phyloP scores from a whole-genome alignment of 306 rosid genomes.

The Acmispon strigosus region DNA sequence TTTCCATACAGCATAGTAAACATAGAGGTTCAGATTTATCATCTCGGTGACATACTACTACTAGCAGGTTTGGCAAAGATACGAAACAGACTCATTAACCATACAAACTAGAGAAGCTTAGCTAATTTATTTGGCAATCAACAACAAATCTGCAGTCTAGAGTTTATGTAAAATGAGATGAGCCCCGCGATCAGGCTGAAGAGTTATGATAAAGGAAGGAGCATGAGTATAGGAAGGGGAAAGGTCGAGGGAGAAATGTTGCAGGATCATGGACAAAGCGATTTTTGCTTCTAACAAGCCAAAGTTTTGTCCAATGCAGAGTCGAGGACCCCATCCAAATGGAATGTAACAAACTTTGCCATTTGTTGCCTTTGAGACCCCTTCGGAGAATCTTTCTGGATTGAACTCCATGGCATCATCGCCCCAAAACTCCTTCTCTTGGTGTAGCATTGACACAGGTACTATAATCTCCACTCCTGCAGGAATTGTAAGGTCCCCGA shows the following conservation, averaged over 20 bases:
- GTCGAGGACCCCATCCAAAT: slow-evolving; percentile 40
- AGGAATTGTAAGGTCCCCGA: slow-evolving; percentile 30
- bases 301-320: slow-evolving; percentile 34
- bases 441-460: slow-evolving; percentile 30
- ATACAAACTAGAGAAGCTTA: neutral
- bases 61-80: neutral
- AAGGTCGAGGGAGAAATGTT: slow-evolving; percentile 16
- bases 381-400: slow-evolving; percentile 29
- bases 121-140: slow-evolving; percentile 9
- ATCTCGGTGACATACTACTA: neutral
- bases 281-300: slow-evolving; percentile 37
- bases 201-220: slow-evolving; percentile 33
- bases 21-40: neutral
- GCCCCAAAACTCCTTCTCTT: slow-evolving; percentile 30
- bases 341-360: slow-evolving; percentile 33
- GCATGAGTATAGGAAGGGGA: slow-evolving; percentile 31
- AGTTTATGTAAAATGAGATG: slow-evolving; percentile 28
- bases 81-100: neutral
- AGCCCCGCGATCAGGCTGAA: slow-evolving; percentile 37
- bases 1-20: neutral
- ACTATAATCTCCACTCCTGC: slow-evolving; percentile 31
- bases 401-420: slow-evolving; percentile 30
- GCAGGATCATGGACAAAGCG: slow-evolving; percentile 29
- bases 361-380: slow-evolving; percentile 33
- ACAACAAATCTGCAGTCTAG: neutral